These are phyloP conservation scores for Exophiala alcalophila DNA, from an alignment of 2,329 filamentous ascomycete species.

Conservation along the genomic window DNA sequence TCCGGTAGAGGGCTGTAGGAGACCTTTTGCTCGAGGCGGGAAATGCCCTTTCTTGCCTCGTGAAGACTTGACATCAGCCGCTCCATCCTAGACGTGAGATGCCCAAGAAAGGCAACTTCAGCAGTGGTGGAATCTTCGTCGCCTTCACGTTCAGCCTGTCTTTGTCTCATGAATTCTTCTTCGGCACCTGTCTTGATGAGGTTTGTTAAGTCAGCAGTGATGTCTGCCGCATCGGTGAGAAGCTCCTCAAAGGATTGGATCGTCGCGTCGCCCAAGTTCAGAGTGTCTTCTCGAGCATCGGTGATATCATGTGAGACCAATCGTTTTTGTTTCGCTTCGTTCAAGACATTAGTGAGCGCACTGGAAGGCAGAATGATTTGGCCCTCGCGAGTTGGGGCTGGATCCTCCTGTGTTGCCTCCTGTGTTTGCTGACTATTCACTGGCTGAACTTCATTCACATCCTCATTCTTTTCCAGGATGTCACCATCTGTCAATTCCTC, in stretches of 20 bases:
- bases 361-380: conserved; percentile 43
- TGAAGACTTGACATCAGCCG: conserved; percentile 41
- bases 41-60: conserved; percentile 41
- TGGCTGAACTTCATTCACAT: conserved; percentile 1
- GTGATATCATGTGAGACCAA: conserved; percentile 14
- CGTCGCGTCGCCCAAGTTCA: conserved; percentile 45
- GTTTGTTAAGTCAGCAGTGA: conserved; percentile 26
- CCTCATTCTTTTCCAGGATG: not conserved
- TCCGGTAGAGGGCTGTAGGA: conserved; percentile 21
- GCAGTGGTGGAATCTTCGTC: conserved; percentile 19
- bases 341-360: conserved; percentile 42
- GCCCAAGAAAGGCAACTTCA: conserved; percentile 36
- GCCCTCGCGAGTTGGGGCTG: conserved; percentile 30
- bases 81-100: conserved; percentile 40
- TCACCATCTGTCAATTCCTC: conserved; percentile 26
- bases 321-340: conserved; percentile 37
- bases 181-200: conserved; percentile 34
- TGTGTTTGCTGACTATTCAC: not conserved
- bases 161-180: conserved; percentile 23
- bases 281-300: conserved; percentile 30
- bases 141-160: conserved; percentile 18
- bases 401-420: conserved; percentile 21
- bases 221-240: conserved; percentile 32
- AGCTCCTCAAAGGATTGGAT: conserved; percentile 46
- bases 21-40: conserved; percentile 40